phyloP scores from a whole-genome alignment of 805 yeast species.

The Metschnikowia drakensbergensis region DNA sequence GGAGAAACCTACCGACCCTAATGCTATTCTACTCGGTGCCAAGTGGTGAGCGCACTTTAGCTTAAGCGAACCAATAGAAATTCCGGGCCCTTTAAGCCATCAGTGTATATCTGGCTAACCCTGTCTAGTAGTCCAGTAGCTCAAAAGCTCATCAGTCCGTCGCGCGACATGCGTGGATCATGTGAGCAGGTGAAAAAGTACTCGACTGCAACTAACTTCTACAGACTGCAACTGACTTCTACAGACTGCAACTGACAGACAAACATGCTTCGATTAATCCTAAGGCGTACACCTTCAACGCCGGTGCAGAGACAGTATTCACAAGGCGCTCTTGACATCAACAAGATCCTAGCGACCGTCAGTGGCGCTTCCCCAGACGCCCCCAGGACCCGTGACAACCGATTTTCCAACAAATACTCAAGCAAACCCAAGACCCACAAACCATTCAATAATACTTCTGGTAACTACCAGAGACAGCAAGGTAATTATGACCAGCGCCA shows the following conservation, averaged over 20 bases:
- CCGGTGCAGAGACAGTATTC: neutral
- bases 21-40: constrained; percentile 48
- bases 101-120: too few relatives aligned
- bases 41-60: constrained; percentile 41
- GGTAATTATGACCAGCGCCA: neutral
- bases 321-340: neutral
- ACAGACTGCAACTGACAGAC: neutral
- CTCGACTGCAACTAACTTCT: neutral
- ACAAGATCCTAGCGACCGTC: neutral
- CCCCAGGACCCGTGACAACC: neutral
- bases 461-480: neutral
- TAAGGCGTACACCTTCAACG: neutral
- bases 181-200: neutral
- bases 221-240: neutral
- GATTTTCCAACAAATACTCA: neutral
- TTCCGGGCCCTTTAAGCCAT: too few relatives aligned
- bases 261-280: neutral
- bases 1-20: constrained; percentile 49
- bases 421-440: neutral
- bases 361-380: neutral
- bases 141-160: neutral
- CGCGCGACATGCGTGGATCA: neutral
- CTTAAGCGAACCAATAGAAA: too few relatives aligned
- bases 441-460: neutral
- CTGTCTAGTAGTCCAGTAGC: too few relatives aligned